Evolutionary conservation across 768 basidiomycete species (phyloP).

Genomic region (Lactarius tabidus): DNA sequence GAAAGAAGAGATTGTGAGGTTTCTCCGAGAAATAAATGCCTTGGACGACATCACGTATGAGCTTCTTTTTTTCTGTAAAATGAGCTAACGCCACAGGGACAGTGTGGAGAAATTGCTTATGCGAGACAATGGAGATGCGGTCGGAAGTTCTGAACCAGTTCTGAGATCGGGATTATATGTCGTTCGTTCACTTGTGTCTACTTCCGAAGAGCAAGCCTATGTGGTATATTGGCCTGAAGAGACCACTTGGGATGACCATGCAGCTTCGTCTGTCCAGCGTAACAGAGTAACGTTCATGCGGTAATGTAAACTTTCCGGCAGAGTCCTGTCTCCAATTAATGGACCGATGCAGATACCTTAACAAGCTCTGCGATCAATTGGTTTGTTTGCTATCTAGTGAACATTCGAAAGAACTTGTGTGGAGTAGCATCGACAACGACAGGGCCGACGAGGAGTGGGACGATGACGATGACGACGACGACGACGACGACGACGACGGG

Average conservation of each 20-base stretch:
- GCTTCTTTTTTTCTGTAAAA: not conserved
- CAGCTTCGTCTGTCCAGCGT: slow-evolving; percentile 41
- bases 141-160: too few species aligned
- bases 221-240: slow-evolving; percentile 62
- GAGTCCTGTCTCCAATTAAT: not conserved
- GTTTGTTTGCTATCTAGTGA: slow-evolving; percentile 47
- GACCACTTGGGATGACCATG: slow-evolving; percentile 53
- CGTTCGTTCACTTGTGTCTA: slow-evolving; percentile 27
- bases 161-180: slow-evolving; percentile 53
- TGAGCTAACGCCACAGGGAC: not conserved
- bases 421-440: slow-evolving; percentile 30
- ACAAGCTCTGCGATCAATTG: slow-evolving; percentile 44
- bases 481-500: slow-evolving; percentile 12
- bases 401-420: slow-evolving; percentile 45
- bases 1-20: slow-evolving; percentile 45
- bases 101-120: too few species aligned
- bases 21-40: slow-evolving; percentile 37
- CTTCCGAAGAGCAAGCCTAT: slow-evolving; percentile 35
- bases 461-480: slow-evolving; percentile 28
- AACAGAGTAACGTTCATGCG: slow-evolving; percentile 63
- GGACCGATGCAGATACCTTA: slow-evolving; percentile 9
- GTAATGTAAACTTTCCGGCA: slow-evolving; percentile 32
- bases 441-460: not conserved
- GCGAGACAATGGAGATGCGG: too few species aligned
- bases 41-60: slow-evolving; percentile 42